These are phyloP conservation scores for Yarrowia galli DNA, from an alignment of 1,139 yeast genomes.

Conservation along the genomic window DNA sequence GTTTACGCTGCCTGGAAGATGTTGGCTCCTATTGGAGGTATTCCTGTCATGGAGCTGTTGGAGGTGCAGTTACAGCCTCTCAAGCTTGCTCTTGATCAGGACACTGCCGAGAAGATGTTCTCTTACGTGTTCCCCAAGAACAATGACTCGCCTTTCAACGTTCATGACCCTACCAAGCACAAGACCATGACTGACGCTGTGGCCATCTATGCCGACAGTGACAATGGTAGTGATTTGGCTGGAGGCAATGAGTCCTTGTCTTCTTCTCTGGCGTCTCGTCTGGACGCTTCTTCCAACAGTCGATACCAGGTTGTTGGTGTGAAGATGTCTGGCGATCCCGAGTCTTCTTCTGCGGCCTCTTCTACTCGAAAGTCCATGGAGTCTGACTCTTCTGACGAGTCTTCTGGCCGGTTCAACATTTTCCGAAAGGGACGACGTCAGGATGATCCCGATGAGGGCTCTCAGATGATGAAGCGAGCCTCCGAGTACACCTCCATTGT, in stretches of 20 bases:
- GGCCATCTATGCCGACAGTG: slow-evolving; percentile 33
- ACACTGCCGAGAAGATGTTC: slow-evolving; percentile 67
- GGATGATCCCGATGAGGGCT: slow-evolving; percentile 54
- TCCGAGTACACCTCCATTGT: slow-evolving; percentile 70
- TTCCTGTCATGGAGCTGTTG: slow-evolving; percentile 65
- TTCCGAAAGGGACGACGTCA: slow-evolving; percentile 8
- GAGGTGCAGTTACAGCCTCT: slow-evolving; percentile 66
- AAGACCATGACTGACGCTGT: slow-evolving; percentile 39
- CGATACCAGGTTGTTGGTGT: slow-evolving; percentile 39
- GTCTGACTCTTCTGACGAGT: slow-evolving; percentile 36
- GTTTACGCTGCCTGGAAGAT: slow-evolving; percentile 72
- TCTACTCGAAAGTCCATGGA: slow-evolving; percentile 36
- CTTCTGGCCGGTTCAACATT: slow-evolving; percentile 26
- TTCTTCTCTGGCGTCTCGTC: slow-evolving; percentile 22
- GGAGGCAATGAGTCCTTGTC: slow-evolving; percentile 22
- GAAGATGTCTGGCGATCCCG: slow-evolving; percentile 20
- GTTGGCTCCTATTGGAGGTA: slow-evolving; percentile 87
- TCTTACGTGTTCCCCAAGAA: slow-evolving; percentile 68
- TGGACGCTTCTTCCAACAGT: slow-evolving; percentile 27
- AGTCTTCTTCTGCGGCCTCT: neutral
- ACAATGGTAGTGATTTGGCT: slow-evolving; percentile 40
- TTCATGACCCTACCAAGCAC: slow-evolving; percentile 38
- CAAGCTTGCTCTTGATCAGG: slow-evolving; percentile 73
- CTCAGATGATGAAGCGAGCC: slow-evolving; percentile 70
- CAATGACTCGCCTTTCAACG: slow-evolving; percentile 39